These are phyloP conservation scores for Setomelanomma holmii DNA, from an alignment of 2,329 filamentous ascomycete genomes.

Conservation along the genomic window DNA sequence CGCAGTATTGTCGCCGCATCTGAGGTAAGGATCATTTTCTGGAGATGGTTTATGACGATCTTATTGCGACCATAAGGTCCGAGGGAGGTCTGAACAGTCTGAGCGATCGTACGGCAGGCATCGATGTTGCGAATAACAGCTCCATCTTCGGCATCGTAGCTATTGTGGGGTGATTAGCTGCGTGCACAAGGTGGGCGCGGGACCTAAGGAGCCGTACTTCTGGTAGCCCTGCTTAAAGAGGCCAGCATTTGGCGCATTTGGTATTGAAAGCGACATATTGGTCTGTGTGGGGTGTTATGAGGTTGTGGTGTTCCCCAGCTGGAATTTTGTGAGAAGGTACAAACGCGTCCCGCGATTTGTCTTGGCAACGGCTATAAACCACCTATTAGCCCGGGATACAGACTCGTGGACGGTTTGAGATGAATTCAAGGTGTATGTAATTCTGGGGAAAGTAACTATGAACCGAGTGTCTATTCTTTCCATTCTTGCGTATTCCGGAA, in stretches of 20 bases:
- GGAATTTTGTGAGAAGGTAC: too few species aligned
- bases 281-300: constrained; percentile 40
- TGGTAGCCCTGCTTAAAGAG: constrained; percentile 97
- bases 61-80: constrained; percentile 99
- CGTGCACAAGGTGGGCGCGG: constrained; percentile 22
- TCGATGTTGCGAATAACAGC: constrained; percentile 98
- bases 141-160: constrained; percentile 99
- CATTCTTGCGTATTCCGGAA: too few species aligned
- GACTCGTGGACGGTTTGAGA: too few species aligned
- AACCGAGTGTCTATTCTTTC: too few species aligned
- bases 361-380: too few species aligned
- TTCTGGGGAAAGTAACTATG: too few species aligned
- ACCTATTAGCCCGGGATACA: too few species aligned
- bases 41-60: constrained; percentile 99
- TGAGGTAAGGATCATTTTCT: constrained; percentile 99
- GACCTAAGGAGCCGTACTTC: constrained; percentile 69
- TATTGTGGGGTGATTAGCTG: constrained; percentile 56
- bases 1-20: constrained; percentile 96
- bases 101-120: constrained; percentile 93
- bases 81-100: constrained; percentile 94
- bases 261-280: constrained; percentile 94
- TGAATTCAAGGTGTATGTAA: too few species aligned
- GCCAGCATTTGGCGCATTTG: constrained; percentile 88
- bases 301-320: constrained; percentile 36
- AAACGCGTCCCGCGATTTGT: constrained; percentile 37